Percentiles rank a stretch among this genome's conserved stretches.
These are phyloP conservation scores for Chlamydomonas asymmetrica DNA, from an alignment of 139 green algal species.

Conservation along the genomic window DNA sequence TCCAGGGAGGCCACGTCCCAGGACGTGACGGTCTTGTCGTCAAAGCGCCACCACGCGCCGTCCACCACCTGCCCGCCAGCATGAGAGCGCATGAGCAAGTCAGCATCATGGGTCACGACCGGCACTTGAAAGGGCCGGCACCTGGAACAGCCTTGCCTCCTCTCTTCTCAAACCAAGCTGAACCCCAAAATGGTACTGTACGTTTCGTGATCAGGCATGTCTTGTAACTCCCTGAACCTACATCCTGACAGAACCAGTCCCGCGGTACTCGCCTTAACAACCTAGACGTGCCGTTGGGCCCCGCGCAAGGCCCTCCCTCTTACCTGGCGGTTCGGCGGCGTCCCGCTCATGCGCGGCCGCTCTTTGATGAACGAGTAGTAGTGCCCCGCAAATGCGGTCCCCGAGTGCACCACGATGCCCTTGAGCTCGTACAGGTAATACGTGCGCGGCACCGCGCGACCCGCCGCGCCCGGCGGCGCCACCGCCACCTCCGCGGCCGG, in stretches of 20 bases:
- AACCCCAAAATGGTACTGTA: no score
- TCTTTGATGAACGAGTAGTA: slow-evolving; percentile 95
- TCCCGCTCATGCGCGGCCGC: slow-evolving; percentile 22
- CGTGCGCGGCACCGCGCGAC: not conserved
- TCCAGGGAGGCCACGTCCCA: slow-evolving; percentile 80
- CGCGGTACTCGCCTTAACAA: no score
- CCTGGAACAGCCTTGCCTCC: not conserved
- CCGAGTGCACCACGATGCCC: slow-evolving; percentile 91
- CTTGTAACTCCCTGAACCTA: no score
- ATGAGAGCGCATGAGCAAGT: no score
- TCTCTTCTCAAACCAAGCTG: no score
- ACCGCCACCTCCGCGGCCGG: not conserved
- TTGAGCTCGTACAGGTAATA: slow-evolving; percentile 82
- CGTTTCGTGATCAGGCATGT: no score
- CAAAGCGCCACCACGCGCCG: slow-evolving; percentile 81
- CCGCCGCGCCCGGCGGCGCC: not conserved
- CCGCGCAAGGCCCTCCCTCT: no score
- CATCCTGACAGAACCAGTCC: no score
- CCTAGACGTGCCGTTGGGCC: no score
- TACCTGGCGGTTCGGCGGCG: no score
- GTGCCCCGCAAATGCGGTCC: slow-evolving; percentile 91
- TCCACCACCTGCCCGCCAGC: slow-evolving; percentile 7
- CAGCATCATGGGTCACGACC: no score
- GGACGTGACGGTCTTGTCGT: slow-evolving; percentile 79
- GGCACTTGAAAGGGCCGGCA: not conserved